phyloP scores from a whole-genome alignment of 1,284 basidiomycete genomes.

The Trametes versicolor region DNA sequence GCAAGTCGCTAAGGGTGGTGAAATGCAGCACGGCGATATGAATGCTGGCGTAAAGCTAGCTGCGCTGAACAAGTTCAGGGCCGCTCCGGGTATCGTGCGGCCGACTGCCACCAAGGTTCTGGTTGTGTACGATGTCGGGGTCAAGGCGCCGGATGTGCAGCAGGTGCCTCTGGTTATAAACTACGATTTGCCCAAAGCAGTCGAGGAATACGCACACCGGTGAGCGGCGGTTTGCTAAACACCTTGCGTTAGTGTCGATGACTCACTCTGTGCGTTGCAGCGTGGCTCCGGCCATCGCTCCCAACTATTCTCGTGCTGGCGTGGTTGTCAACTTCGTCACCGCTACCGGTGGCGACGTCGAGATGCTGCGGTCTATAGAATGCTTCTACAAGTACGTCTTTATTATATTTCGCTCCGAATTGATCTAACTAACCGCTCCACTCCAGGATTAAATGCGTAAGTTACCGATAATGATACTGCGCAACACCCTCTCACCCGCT shows the following conservation, averaged over 20 bases:
- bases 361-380: conserved; percentile 97
- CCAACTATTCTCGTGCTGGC: conserved; percentile 83
- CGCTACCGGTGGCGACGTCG: conserved; percentile 95
- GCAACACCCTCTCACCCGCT: conserved; percentile 16
- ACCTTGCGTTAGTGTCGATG: not conserved
- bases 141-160: conserved; percentile 89
- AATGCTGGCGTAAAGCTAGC: conserved; percentile 82
- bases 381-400: conserved; percentile 88
- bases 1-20: not conserved
- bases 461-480: conserved; percentile 43
- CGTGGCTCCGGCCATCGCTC: conserved; percentile 84
- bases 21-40: conserved; percentile 87
- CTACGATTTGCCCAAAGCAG: conserved; percentile 93
- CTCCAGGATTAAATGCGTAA: conserved; percentile 86
- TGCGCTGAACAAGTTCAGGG: conserved; percentile 83
- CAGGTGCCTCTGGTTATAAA: conserved; percentile 94
- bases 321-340: conserved; percentile 96
- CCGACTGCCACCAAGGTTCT: conserved; percentile 77
- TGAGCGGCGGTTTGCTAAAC: conserved; percentile 45
- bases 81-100: conserved; percentile 63
- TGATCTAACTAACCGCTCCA: conserved; percentile 26
- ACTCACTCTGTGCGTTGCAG: conserved; percentile 48
- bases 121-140: conserved; percentile 90
- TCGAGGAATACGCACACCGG: conserved; percentile 96
- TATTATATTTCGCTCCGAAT: not conserved